These are phyloP conservation scores for Chrysanthemum seticuspe DNA, from an alignment of 129 eudicot species.

Conservation along the genomic window DNA sequence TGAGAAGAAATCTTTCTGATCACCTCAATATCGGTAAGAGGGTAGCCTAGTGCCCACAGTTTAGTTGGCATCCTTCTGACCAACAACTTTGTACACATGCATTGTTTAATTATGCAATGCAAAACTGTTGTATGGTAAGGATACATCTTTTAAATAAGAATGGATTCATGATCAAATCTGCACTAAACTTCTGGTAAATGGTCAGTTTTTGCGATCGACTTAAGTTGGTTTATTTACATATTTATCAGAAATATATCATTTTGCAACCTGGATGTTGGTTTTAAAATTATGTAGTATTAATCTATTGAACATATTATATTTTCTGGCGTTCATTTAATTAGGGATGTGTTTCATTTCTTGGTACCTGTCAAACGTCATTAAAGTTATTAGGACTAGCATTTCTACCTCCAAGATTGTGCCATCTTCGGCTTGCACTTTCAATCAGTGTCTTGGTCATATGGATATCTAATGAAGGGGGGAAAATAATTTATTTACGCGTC, in stretches of 20 bases:
- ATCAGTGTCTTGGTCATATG: too few species aligned
- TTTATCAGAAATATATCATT: background rate
- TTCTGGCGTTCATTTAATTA: background rate
- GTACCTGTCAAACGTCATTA: too few species aligned
- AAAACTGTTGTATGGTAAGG: slow-evolving; percentile 18
- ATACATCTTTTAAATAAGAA: background rate
- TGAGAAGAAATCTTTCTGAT: slow-evolving; percentile 66
- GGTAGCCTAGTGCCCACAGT: background rate
- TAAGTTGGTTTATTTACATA: background rate
- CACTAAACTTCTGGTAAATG: background rate
- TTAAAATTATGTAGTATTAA: background rate
- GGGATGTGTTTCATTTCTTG: background rate
- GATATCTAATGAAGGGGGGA: too few species aligned
- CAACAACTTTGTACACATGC: background rate
- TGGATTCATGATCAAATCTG: background rate
- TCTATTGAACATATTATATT: background rate
- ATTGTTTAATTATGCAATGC: slow-evolving; percentile 15
- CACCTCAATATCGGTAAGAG: background rate
- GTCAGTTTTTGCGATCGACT: background rate
- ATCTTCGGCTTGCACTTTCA: too few species aligned
- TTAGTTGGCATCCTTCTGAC: background rate
- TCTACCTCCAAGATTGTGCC: too few species aligned
- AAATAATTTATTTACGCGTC: too few species aligned
- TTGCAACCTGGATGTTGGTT: background rate
- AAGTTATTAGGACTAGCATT: too few species aligned